A percentile compares a stretch with the other conserved stretches of the same genome.
phyloP scores from a whole-genome alignment of 495 filamentous ascomycete genomes.

The Neurospora sp. region DNA sequence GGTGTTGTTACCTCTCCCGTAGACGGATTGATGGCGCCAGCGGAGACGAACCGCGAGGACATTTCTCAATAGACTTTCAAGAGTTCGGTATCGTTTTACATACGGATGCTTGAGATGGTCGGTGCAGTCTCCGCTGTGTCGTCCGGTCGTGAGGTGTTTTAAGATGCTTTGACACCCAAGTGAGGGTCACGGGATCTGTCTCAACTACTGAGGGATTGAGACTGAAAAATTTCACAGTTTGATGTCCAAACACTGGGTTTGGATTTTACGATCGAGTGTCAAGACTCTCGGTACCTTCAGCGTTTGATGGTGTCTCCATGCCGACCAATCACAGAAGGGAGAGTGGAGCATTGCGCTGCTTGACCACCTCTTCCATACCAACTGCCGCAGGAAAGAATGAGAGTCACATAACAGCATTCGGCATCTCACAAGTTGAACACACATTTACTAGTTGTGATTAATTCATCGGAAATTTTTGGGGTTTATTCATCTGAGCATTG shows the following conservation, averaged over 20 bases:
- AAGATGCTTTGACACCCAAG: not conserved
- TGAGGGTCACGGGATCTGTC: not conserved
- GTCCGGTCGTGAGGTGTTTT: not conserved
- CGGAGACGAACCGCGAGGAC: slow-evolving; percentile 87
- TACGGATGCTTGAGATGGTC: not conserved
- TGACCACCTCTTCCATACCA: not conserved
- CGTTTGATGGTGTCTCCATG: not conserved
- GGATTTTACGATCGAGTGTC: not conserved
- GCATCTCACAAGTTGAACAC: not conserved
- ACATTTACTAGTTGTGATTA: not conserved
- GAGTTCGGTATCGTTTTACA: not conserved
- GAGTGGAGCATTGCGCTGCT: not conserved
- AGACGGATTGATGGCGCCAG: slow-evolving; percentile 60
- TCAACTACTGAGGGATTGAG: not conserved
- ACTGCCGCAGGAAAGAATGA: not conserved
- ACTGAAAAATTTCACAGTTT: not conserved
- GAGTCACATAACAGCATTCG: not conserved
- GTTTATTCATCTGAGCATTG: not conserved
- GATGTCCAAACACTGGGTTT: not conserved
- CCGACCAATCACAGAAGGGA: not conserved
- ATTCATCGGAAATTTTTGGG: not conserved
- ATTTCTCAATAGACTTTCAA: slow-evolving; percentile 17
- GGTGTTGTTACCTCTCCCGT: slow-evolving; percentile 18
- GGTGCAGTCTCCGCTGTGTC: not conserved
- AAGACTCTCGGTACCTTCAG: not conserved